Evolutionary conservation across 345 rosid species (phyloP), one percentile per base, ranked within the genome.

Genomic region (Theobroma cacao): DNA sequence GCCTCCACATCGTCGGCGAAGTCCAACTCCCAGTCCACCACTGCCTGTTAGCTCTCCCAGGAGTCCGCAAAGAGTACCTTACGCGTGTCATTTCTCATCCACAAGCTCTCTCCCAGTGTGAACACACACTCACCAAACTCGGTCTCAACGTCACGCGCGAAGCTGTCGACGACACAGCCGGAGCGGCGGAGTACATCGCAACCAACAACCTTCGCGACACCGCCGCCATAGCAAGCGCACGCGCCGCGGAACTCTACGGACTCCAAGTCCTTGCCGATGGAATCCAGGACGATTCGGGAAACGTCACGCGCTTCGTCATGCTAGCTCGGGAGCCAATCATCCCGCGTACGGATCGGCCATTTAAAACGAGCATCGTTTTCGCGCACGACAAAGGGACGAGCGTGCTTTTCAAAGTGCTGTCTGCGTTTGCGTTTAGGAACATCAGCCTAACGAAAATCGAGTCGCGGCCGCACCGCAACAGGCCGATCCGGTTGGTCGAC

Each of bases 311-410:
- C 41, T 96, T 96, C 85, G 87, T 96, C 69, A 91, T 96, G 98
- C 82, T 96, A 12, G 99, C 99, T 61, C 93, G 99, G 68, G 99
- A 96, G 60, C 99, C 99, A 33, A 90, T 94, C 38, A 96, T 96
- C 56, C 99, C 99, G 0, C 89, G 99, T 2, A 96, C 89, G 1
- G 99, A 96, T 79, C 88, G 98, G 40, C 99, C 99, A 5, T 96
- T 94, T 83, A 96, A 94, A 84, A 96, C 99, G 1, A 94, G 98
- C 86, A 96, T 94, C 80, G 99, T 96, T 53, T 96, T 96, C 81
- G 98, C 99, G 1, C 97, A 96, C 67, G 98, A 96, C 33, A 90
- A 94, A 36, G 98, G 99, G 28, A 96, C 93, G 3, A 89, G 98
- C 79, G 97, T 92, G 56, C 87, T 96, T 26, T 96, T 96, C 85